A percentile compares a stretch with the other conserved stretches of the same genome.
Conservation (phyloP, 1,284 basidiomycete species). For the Ganoderma lucidum region DNA sequence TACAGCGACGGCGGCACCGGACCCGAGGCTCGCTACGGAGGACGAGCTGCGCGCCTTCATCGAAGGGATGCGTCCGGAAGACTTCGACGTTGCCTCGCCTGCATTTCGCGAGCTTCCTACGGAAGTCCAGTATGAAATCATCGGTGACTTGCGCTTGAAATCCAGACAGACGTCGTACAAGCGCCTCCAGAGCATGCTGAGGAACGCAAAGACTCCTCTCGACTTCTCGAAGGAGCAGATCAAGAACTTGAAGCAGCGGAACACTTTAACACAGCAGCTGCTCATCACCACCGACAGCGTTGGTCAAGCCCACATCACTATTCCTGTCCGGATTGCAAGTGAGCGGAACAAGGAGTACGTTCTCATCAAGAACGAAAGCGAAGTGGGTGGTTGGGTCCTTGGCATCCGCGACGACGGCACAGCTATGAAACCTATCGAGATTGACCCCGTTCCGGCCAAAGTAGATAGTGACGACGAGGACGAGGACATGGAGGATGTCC, state of each 20-base stretch:
- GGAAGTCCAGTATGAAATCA: slow-evolving; percentile 98
- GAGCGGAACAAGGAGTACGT: slow-evolving; percentile 95
- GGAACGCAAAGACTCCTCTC: slow-evolving; percentile 81
- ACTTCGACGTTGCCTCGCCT: slow-evolving; percentile 88
- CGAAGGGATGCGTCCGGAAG: slow-evolving; percentile 91
- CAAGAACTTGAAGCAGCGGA: slow-evolving; percentile 88
- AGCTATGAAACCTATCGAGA: slow-evolving; percentile 85
- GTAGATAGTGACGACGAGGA: slow-evolving; percentile 64
- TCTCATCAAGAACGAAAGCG: slow-evolving; percentile 88
- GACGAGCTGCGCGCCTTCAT: slow-evolving; percentile 92
- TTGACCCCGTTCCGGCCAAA: slow-evolving; percentile 58
- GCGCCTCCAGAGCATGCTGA: slow-evolving; percentile 92
- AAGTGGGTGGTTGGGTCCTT: slow-evolving; percentile 91
- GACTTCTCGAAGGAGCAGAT: slow-evolving; percentile 98
- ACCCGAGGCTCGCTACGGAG: slow-evolving; percentile 93
- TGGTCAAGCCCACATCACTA: slow-evolving; percentile 88
- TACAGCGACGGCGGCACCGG: slow-evolving; percentile 68
- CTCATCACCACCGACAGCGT: slow-evolving; percentile 94
- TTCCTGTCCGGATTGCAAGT: slow-evolving; percentile 93
- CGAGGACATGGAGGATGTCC: slow-evolving; percentile 80
- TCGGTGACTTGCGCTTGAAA: slow-evolving; percentile 93
- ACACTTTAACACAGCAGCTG: slow-evolving; percentile 94
- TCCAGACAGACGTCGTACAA: slow-evolving; percentile 94
- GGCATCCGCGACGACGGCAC: slow-evolving; percentile 88
- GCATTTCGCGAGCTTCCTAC: slow-evolving; percentile 95